Percentiles rank a stretch among this genome's conserved stretches.
Evolutionary conservation across 2,329 filamentous ascomycete genomes (phyloP).

Genomic region (Paracamarosporium sp.): DNA sequence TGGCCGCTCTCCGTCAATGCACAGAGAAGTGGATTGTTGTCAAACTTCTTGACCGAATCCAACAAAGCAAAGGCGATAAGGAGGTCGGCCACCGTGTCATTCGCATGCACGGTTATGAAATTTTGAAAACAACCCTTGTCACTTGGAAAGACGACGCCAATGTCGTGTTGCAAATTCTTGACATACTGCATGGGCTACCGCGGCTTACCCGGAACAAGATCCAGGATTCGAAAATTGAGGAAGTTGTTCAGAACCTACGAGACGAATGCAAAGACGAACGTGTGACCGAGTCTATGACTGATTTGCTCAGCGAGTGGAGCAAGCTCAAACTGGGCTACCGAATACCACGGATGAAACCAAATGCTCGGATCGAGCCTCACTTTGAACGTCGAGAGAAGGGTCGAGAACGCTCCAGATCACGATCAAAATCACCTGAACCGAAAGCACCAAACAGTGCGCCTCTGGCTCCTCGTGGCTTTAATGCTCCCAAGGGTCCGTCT

Average conservation of each 20-base stretch:
- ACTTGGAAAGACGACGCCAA: slow-evolving; percentile 91
- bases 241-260: slow-evolving; percentile 73
- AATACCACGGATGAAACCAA: slow-evolving; percentile 83
- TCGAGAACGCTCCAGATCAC: slow-evolving; percentile 56
- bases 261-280: slow-evolving; percentile 71
- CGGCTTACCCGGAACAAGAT: slow-evolving; percentile 97
- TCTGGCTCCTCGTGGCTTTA: slow-evolving; percentile 56
- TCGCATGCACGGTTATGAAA: slow-evolving; percentile 96
- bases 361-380: slow-evolving; percentile 58
- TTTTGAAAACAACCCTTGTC: slow-evolving; percentile 84
- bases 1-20: slow-evolving; percentile 95
- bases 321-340: slow-evolving; percentile 90
- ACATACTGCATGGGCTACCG: slow-evolving; percentile 87
- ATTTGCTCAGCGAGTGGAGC: slow-evolving; percentile 83
- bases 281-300: slow-evolving; percentile 73
- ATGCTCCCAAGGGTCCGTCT: slow-evolving; percentile 63
- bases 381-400: slow-evolving; percentile 63
- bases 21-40: slow-evolving; percentile 99
- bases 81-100: slow-evolving; percentile 87
- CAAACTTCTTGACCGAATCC: slow-evolving; percentile 88
- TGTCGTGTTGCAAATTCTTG: slow-evolving; percentile 85
- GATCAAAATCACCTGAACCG: slow-evolving; percentile 56
- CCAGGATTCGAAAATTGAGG: slow-evolving; percentile 92
- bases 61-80: slow-evolving; percentile 83
- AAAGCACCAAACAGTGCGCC: slow-evolving; percentile 42